Percentiles rank a stretch among this genome's conserved stretches.
Evolutionary conservation across 139 green algal genomes (phyloP).

Genomic region (Tetradesmus obliquus): DNA sequence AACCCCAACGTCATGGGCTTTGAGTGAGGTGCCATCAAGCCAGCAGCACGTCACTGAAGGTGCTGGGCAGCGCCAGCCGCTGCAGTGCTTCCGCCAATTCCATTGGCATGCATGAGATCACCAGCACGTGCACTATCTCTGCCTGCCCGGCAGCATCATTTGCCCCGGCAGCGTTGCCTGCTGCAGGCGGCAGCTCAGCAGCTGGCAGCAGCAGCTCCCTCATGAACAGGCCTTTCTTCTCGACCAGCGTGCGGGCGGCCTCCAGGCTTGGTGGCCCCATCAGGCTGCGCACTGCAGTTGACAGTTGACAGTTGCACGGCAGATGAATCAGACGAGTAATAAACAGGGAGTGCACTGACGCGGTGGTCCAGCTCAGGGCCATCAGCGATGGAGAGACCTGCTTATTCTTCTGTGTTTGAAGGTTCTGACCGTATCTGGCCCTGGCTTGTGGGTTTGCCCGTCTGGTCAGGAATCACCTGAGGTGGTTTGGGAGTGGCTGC

Average conservation of each 20-base stretch:
- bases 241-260: background rate
- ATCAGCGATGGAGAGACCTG: too few relatives aligned
- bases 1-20: too few relatives aligned
- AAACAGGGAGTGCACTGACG: background rate
- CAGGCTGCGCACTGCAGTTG: constrained; percentile 8
- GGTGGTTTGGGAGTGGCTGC: too few relatives aligned
- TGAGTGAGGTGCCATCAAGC: background rate
- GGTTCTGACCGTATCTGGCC: too few relatives aligned
- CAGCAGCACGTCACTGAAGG: background rate
- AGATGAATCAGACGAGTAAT: background rate
- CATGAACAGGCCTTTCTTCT: background rate
- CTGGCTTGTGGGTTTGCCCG: too few relatives aligned
- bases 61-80: background rate
- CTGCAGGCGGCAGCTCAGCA: background rate
- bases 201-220: background rate
- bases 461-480: too few relatives aligned
- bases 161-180: too few relatives aligned
- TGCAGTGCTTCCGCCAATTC: too few relatives aligned
- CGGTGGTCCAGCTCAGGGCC: too few relatives aligned
- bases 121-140: background rate
- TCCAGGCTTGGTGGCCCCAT: constrained; percentile 7
- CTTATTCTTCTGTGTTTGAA: too few relatives aligned
- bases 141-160: background rate
- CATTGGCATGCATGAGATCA: background rate
- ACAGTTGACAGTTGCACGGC: background rate